phyloP scores from a whole-genome alignment of 2,329 filamentous ascomycete genomes.

The Bimuria novae-zelandiae region DNA sequence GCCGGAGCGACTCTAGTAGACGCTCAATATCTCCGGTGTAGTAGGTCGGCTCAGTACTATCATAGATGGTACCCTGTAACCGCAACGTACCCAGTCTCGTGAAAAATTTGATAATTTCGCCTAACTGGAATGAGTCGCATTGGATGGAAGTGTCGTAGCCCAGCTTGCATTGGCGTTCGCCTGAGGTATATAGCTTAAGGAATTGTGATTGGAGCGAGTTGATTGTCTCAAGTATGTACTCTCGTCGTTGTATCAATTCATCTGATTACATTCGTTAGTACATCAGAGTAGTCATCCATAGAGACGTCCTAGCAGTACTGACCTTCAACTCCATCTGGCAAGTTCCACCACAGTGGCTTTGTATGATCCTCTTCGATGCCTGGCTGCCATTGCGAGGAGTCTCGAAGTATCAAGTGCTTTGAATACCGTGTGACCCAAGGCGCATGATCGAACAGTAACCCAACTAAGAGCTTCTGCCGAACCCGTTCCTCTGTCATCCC shows the following conservation, averaged over 20 bases:
- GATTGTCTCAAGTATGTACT: conserved; percentile 69
- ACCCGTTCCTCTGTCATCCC: conserved; percentile 64
- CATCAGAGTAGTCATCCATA: too few relatives aligned
- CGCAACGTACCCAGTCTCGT: conserved; percentile 64
- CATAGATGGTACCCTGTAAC: conserved; percentile 53
- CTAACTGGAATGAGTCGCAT: conserved; percentile 79
- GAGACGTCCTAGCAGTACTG: too few relatives aligned
- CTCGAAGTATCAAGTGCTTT: conserved; percentile 67
- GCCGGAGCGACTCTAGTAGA: conserved; percentile 64
- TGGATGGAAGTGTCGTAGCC: conserved; percentile 74
- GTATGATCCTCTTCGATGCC: conserved; percentile 44
- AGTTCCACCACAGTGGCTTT: conserved; percentile 70
- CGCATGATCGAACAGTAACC: conserved; percentile 67
- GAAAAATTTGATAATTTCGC: conserved; percentile 76
- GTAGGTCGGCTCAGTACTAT: conserved; percentile 48
- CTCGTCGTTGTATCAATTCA: conserved; percentile 68
- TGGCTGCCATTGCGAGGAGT: conserved; percentile 63
- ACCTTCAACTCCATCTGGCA: conserved; percentile 72
- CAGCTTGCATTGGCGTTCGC: conserved; percentile 70
- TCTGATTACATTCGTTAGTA: too few relatives aligned
- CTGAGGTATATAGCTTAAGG: conserved; percentile 68
- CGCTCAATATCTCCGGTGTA: conserved; percentile 66
- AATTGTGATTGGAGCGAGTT: conserved; percentile 73
- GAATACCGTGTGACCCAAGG: conserved; percentile 65
- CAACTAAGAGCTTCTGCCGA: conserved; percentile 71